A percentile compares a stretch with the other conserved stretches of the same genome.
These are phyloP conservation scores for Acanthamoeba rhysodes DNA, from an alignment of 208 protist genomes.

Conservation along the genomic window DNA sequence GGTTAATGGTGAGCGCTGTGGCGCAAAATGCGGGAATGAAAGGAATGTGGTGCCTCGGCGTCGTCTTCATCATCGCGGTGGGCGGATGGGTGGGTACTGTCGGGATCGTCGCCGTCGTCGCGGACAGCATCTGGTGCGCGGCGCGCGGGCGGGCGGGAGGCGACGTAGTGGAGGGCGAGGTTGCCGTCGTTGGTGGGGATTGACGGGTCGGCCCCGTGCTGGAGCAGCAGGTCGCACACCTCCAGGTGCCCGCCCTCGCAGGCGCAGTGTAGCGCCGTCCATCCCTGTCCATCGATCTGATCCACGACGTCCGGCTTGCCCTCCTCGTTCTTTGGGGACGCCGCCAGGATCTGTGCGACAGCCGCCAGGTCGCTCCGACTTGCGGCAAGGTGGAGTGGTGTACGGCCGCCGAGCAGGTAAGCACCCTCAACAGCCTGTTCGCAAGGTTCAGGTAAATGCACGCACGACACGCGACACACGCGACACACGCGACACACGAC, in stretches of 20 bases:
- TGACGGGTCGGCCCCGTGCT: constrained; percentile 14
- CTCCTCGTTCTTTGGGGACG: not conserved
- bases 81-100: not conserved
- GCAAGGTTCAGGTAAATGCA: too few relatives aligned
- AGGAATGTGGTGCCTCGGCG: not conserved
- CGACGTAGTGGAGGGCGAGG: constrained; percentile 63
- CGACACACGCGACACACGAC: not conserved
- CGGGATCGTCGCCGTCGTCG: not conserved
- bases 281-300: constrained; percentile 33
- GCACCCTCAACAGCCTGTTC: not conserved
- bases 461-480: not conserved
- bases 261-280: constrained; percentile 65
- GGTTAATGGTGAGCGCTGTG: not conserved
- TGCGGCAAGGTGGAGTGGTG: constrained; percentile 19
- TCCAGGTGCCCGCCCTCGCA: constrained; percentile 58
- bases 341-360: not conserved
- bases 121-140: too few relatives aligned
- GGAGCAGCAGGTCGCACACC: constrained; percentile 38
- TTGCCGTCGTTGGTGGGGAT: constrained; percentile 64
- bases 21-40: not conserved
- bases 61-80: not conserved
- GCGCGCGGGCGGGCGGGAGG: constrained; percentile 12
- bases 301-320: not conserved
- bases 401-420: not conserved
- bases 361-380: not conserved